These are phyloP conservation scores for Erythrophleum fordii DNA, from an alignment of 306 rosid genomes.

Conservation along the genomic window DNA sequence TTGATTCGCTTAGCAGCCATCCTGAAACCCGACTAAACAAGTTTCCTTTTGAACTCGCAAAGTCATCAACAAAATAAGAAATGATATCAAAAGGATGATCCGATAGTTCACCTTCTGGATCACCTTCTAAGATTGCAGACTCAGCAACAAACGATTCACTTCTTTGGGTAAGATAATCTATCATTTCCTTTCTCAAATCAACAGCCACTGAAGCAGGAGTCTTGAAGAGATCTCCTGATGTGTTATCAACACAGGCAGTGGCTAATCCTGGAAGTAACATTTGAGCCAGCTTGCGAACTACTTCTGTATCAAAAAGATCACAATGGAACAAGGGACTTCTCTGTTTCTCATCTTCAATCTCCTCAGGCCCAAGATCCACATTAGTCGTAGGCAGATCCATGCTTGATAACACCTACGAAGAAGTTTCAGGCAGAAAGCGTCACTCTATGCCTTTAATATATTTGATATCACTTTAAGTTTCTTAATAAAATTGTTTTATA, in stretches of 20 bases:
- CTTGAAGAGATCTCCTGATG: constrained; percentile 60
- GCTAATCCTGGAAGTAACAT: constrained; percentile 76
- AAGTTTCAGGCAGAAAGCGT: constrained; percentile 29
- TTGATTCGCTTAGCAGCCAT: constrained; percentile 70
- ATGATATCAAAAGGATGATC: constrained; percentile 72
- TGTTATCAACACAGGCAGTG: constrained; percentile 78
- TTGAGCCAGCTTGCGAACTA: constrained; percentile 77
- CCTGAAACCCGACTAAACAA: constrained; percentile 69
- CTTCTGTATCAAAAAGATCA: constrained; percentile 65
- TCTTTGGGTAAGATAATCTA: constrained; percentile 59
- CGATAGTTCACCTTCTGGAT: constrained; percentile 50
- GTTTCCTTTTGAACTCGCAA: constrained; percentile 62
- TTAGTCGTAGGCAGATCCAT: constrained; percentile 53
- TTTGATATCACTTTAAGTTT: background rate
- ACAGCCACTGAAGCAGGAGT: constrained; percentile 70
- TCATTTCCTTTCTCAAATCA: constrained; percentile 78
- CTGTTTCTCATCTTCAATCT: constrained; percentile 61
- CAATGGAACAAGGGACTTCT: constrained; percentile 55
- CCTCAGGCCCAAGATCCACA: constrained; percentile 57
- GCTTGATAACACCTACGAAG: constrained; percentile 51
- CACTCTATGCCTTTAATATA: background rate
- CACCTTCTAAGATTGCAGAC: constrained; percentile 59
- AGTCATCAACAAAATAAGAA: constrained; percentile 78
- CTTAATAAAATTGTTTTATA: background rate
- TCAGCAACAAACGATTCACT: constrained; percentile 77